phyloP scores from a whole-genome alignment of 139 green algal species.

The Auxenochlorella protothecoides region DNA sequence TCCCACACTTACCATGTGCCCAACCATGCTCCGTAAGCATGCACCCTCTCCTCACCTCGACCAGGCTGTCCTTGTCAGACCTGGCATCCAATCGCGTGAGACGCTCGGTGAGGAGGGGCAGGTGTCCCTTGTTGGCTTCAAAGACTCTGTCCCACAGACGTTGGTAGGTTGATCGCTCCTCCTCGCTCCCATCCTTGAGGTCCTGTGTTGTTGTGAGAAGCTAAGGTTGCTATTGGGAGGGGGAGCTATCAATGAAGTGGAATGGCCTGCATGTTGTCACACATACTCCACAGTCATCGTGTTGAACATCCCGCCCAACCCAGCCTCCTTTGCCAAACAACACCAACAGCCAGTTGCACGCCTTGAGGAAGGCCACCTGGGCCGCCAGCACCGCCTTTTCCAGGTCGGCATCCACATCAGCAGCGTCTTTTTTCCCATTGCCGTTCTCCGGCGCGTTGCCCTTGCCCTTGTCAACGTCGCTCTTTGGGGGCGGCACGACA shows the following conservation, averaged over 20 bases:
- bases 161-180: constrained; percentile 11
- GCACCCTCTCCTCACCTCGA: too few relatives aligned
- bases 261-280: too few relatives aligned
- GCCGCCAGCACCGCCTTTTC: constrained; percentile 52
- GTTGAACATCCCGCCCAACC: too few relatives aligned
- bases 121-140: constrained; percentile 33
- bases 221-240: too few relatives aligned
- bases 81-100: constrained; percentile 30
- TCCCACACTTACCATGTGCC: too few relatives aligned
- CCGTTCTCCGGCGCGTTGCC: constrained; percentile 1
- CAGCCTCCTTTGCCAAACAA: background rate
- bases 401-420: constrained; percentile 19
- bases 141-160: constrained; percentile 29
- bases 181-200: constrained; percentile 25
- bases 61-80: constrained; percentile 1
- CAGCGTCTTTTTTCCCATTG: background rate
- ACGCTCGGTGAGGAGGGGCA: constrained; percentile 60
- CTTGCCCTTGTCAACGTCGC: background rate
- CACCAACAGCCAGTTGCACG: constrained; percentile 7
- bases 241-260: background rate
- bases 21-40: too few relatives aligned
- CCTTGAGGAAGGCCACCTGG: constrained; percentile 58
- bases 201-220: constrained; percentile 2
- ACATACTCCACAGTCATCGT: too few relatives aligned
- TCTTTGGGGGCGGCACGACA: constrained; percentile 11